Base-by-base conservation (phyloP, 257 asterid species). In the Lycium barbarum region DNA sequence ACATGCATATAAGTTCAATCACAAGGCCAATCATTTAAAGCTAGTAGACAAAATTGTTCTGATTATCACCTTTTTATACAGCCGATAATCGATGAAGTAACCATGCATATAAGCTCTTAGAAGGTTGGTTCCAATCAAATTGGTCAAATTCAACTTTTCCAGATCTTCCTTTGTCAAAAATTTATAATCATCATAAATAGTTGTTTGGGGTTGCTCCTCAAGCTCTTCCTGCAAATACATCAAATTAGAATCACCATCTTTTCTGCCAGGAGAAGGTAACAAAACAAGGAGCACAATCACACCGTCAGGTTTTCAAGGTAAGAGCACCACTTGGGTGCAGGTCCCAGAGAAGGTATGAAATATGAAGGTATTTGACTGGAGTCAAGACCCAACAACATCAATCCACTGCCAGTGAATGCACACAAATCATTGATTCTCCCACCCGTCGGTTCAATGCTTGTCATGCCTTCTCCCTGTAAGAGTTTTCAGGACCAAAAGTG, bases 301-400 rank as follows among this genome's bases (percentile, higher is more conserved):
- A 96, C 98, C 84, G 98, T 96, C 88, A 96, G 81, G 84, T 91
- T 93, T 84, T 96, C 98, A 81, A 96, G 86, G 88, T 92, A 90
- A 74, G 99, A 90, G 82, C 97, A 92, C 99, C 99, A 96, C 90
- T 93, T 96, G 47, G 99, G 99, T 68, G 98, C 99, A 74, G 97
- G 98, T 73, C 99, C 99, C 72, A 96, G 97, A 85, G 94, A 96
- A 83, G 99, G 99, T 86, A 93, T 92, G 90, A 93, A 96, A 88
- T 92, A 96, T 85, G 97, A 93, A 38, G 99, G 99, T 88, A 96
- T 93, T 84, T 93, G 98, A 86, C 95, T 93, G 89, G 88, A 92
- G 89, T 95, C 99, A 84, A 96, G 91, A 83, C 97, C 99, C 93
- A 95, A 88, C 86, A 93, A 80, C 38, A 96, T 88, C 89, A 96